Conservation (phyloP, 2,329 filamentous ascomycete species). For the Calonectria hawksworthii region DNA sequence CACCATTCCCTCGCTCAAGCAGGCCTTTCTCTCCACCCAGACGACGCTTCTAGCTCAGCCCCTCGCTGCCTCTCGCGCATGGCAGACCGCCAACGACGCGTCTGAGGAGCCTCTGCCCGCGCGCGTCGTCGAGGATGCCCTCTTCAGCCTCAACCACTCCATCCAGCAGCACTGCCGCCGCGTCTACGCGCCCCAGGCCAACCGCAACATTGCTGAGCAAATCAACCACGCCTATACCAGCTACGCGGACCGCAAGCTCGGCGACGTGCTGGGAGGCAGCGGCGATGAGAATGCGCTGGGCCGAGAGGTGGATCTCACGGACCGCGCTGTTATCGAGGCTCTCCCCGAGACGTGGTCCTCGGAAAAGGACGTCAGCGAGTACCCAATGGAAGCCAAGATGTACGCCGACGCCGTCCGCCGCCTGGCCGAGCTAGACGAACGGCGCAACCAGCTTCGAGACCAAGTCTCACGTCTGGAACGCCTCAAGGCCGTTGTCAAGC, state of each 20-base stretch:
- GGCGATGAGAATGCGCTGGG: conserved; percentile 52
- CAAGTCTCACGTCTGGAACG: conserved; percentile 62
- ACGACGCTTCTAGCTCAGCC: conserved; percentile 74
- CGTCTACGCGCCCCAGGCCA: conserved; percentile 78
- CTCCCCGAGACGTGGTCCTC: conserved; percentile 64
- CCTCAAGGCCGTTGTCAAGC: conserved; percentile 66
- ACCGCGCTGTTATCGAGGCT: conserved; percentile 58
- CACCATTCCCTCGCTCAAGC: conserved; percentile 74
- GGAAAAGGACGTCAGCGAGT: conserved; percentile 51
- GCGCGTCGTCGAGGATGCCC: conserved; percentile 68
- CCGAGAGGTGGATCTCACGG: conserved; percentile 60
- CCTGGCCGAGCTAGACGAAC: conserved; percentile 63
- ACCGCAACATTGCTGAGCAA: conserved; percentile 79
- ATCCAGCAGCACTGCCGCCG: conserved; percentile 75
- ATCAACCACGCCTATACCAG: conserved; percentile 75
- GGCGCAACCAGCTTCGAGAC: conserved; percentile 51
- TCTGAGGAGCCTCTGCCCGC: conserved; percentile 59
- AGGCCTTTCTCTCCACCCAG: conserved; percentile 73
- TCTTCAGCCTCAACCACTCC: conserved; percentile 71
- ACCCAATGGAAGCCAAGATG: conserved; percentile 62
- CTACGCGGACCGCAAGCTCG: conserved; percentile 56
- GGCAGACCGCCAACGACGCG: conserved; percentile 63
- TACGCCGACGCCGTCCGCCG: conserved; percentile 65
- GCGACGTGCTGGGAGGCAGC: conserved; percentile 48
- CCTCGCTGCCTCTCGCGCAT: conserved; percentile 67